Conservation (phyloP, 495 filamentous ascomycete species). For the Podospora didyma region DNA sequence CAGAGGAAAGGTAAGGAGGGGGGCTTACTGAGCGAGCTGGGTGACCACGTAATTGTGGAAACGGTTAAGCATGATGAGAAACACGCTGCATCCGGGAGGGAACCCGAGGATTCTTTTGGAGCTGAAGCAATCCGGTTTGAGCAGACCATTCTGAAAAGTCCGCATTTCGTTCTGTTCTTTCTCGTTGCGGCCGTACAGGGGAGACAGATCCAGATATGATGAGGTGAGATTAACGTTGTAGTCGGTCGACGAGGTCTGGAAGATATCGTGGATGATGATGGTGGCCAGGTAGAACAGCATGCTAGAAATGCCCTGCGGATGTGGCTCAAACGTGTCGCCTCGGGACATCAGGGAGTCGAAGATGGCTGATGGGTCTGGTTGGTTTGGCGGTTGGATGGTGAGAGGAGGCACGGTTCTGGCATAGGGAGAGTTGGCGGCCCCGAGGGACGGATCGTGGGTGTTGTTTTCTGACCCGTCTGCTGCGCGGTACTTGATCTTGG, state of each 20-base stretch:
- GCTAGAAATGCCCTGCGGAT: slow-evolving; percentile 72
- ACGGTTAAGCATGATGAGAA: slow-evolving; percentile 73
- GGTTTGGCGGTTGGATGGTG: slow-evolving; percentile 48
- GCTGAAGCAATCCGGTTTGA: slow-evolving; percentile 80
- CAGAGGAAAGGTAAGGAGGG: neutral
- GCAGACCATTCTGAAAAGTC: slow-evolving; percentile 74
- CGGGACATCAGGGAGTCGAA: slow-evolving; percentile 56
- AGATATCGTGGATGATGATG: slow-evolving; percentile 73
- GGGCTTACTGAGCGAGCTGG: slow-evolving; percentile 62
- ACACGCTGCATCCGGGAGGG: slow-evolving; percentile 73
- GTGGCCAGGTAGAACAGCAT: slow-evolving; percentile 81
- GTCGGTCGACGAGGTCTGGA: slow-evolving; percentile 32
- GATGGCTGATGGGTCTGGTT: slow-evolving; percentile 66
- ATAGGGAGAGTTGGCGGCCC: slow-evolving; percentile 54
- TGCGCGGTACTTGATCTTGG: slow-evolving; percentile 49
- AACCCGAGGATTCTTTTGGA: slow-evolving; percentile 73
- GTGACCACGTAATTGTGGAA: slow-evolving; percentile 81
- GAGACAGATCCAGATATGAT: slow-evolving; percentile 82
- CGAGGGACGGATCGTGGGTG: slow-evolving; percentile 58
- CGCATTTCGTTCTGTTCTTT: slow-evolving; percentile 70
- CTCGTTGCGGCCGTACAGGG: slow-evolving; percentile 80
- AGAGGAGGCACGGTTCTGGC: slow-evolving; percentile 57
- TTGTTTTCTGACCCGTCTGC: slow-evolving; percentile 65
- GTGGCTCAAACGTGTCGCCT: slow-evolving; percentile 40
- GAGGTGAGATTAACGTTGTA: slow-evolving; percentile 58